Percentiles rank a stretch among this genome's conserved stretches.
Conservation (phyloP, 208 protist species). For the Trypanosoma vivax region DNA sequence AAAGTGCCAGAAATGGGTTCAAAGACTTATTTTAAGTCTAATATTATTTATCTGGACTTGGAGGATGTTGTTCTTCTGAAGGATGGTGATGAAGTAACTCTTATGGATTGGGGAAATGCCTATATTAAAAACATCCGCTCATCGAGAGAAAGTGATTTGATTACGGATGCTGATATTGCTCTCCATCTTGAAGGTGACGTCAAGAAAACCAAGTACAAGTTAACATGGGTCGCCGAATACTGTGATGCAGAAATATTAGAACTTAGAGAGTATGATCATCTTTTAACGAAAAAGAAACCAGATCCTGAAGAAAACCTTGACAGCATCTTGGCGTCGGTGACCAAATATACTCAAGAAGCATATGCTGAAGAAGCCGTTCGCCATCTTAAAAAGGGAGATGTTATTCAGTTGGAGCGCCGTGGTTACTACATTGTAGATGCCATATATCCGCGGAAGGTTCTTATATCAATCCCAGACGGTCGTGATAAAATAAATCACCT, state of each 20-base stretch:
- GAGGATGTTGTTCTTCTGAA: conserved; percentile 91
- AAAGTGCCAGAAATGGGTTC: conserved; percentile 92
- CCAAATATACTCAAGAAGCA: conserved; percentile 59
- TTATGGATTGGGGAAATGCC: conserved; percentile 99
- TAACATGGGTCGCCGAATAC: conserved; percentile 94
- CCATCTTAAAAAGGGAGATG: conserved; percentile 86
- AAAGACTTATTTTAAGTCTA: conserved; percentile 88
- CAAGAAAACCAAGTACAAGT: conserved; percentile 97
- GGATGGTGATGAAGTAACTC: conserved; percentile 95
- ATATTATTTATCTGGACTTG: conserved; percentile 89
- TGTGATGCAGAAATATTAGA: conserved; percentile 58
- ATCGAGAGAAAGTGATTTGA: conserved; percentile 24
- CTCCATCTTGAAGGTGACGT: conserved; percentile 93
- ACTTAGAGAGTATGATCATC: conserved; percentile 93
- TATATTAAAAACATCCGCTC: conserved; percentile 77
- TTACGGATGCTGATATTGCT: conserved; percentile 61
- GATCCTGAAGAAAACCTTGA: conserved; percentile 92
- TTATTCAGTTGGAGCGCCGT: conserved; percentile 95
- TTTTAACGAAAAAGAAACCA: conserved; percentile 96
- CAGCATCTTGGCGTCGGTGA: conserved; percentile 89
- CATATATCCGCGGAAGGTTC: conserved; percentile 38
- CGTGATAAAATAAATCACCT: conserved; percentile 89
- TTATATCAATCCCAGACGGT: conserved; percentile 84
- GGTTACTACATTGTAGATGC: conserved; percentile 97
- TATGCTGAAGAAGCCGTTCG: conserved; percentile 87